phyloP scores from a whole-genome alignment of 345 rosid species.

The Sisymbrium irio region DNA sequence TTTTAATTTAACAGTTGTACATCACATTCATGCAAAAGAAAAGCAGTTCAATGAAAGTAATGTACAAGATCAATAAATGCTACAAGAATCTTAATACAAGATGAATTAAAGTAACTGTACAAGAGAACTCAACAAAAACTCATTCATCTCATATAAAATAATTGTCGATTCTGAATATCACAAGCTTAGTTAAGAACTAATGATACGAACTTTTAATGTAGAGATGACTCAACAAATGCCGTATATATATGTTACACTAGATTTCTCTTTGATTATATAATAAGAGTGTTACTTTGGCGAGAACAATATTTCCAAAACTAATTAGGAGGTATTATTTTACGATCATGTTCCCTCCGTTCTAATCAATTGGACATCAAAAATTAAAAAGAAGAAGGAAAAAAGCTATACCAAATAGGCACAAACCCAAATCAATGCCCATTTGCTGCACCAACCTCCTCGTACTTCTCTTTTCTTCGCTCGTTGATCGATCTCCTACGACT shows the following conservation, averaged over 20 bases:
- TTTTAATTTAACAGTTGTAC: slow-evolving; percentile 19
- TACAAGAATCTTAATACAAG: not conserved
- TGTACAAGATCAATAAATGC: not conserved
- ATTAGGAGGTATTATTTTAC: slow-evolving; percentile 15
- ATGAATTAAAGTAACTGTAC: not conserved
- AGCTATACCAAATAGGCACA: slow-evolving; percentile 23
- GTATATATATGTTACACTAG: slow-evolving; percentile 1
- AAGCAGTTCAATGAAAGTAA: not conserved
- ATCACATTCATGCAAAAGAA: slow-evolving; percentile 24
- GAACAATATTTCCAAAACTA: slow-evolving; percentile 13
- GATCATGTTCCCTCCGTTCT: slow-evolving; percentile 10
- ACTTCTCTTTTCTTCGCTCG: slow-evolving; percentile 30
- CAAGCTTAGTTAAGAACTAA: not conserved
- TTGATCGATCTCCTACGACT: slow-evolving; percentile 32
- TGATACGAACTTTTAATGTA: not conserved
- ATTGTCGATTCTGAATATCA: not conserved
- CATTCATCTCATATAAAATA: not conserved
- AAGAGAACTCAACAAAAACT: not conserved
- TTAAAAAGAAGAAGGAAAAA: not conserved
- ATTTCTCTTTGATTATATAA: slow-evolving; percentile 4
- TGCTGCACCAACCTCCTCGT: slow-evolving; percentile 27
- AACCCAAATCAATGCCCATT: slow-evolving; percentile 31
- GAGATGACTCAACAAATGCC: slow-evolving; percentile 1
- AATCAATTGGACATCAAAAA: slow-evolving; percentile 19
- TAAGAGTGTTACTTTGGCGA: not conserved